Base-by-base conservation (phyloP, 2,329 filamentous ascomycete genomes). In the Xylaria sp. region DNA sequence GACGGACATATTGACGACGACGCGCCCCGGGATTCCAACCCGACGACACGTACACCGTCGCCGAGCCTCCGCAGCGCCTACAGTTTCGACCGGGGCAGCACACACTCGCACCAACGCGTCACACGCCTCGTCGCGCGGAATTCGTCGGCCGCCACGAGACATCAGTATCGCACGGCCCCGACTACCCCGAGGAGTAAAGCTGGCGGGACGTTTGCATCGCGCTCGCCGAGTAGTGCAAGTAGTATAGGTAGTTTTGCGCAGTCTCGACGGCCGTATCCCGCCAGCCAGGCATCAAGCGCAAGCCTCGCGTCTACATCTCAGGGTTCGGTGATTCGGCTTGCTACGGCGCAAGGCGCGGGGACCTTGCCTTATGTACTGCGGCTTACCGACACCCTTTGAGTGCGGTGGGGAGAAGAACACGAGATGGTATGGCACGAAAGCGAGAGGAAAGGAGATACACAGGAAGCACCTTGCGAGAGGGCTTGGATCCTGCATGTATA, bases 91-190 rank as follows among this genome's bases (percentile, higher is more conserved):
- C 59, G 65, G n/a, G 71, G 68, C 12, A 73, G 71, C 55, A 71
- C 74, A 17, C 77, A 73, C 60, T 81, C 80, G 2, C 71, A 67
- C n/a, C 67, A 47, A 1, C 72, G 58, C 9, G 69, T 74, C 14
- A 75, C 75, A 7, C 64, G 67, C 17, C 71, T 79, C 24, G 68
- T 75, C 1, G 76, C 73, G 61, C 81, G 82, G 32, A 80, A 80
- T 45, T 80, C 82, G 17, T 86, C 84, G 6, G 79, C 79, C 6
- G 79, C 79, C 30, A 83, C 81, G 7, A 81, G 83, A 80, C 79
- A 78, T 51, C 78, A 82, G 24, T 88, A 84, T 71, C 80, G 82
- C 61, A 87, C 85, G 6, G 85, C 85, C 17, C 85, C 86, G 0
- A 86, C 84, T n/a, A 87, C 85, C 30, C 82, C 85, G 6, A 81